These are phyloP conservation scores for Sclerotinia sclerotiorum DNA, from an alignment of 2,329 filamentous ascomycete genomes.

Conservation along the genomic window DNA sequence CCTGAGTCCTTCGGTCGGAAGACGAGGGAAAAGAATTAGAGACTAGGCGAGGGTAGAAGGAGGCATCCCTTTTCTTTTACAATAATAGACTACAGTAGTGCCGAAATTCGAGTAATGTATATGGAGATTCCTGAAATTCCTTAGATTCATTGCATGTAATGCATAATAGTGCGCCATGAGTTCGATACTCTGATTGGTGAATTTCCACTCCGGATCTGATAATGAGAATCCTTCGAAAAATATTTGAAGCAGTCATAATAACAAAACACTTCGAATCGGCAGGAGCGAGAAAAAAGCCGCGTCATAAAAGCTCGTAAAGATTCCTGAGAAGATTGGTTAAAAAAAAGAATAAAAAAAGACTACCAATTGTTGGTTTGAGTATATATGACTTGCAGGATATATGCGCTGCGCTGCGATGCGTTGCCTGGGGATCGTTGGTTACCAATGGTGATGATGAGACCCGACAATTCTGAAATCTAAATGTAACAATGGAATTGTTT, in stretches of 20 bases:
- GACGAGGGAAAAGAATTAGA: background rate
- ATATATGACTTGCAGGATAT: slow-evolving; percentile 21
- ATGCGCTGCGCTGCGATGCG: slow-evolving; percentile 4
- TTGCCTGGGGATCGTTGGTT: slow-evolving; percentile 16
- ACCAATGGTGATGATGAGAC: slow-evolving; percentile 21
- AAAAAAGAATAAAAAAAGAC: background rate
- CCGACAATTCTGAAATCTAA: slow-evolving; percentile 15
- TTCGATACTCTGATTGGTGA: background rate
- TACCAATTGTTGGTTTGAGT: slow-evolving; percentile 17
- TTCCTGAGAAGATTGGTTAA: background rate
- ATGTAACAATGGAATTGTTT: background rate
- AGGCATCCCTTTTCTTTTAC: background rate
- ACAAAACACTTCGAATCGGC: background rate
- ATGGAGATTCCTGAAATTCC: background rate
- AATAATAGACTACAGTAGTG: slow-evolving; percentile 18
- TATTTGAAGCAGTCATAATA: slow-evolving; percentile 8
- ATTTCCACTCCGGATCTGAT: background rate
- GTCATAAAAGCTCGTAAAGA: slow-evolving; percentile 1
- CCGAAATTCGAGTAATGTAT: slow-evolving; percentile 11
- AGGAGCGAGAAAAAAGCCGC: slow-evolving; percentile 15
- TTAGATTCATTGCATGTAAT: slow-evolving; percentile 20
- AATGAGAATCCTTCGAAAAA: slow-evolving; percentile 8
- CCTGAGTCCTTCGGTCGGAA: background rate
- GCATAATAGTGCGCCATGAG: background rate
- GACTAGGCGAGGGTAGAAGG: slow-evolving; percentile 3